Evolutionary conservation across 2,329 filamentous ascomycete species (phyloP), one percentile per base, ranked within the genome.

Genomic region (Monosporascus sp.): DNA sequence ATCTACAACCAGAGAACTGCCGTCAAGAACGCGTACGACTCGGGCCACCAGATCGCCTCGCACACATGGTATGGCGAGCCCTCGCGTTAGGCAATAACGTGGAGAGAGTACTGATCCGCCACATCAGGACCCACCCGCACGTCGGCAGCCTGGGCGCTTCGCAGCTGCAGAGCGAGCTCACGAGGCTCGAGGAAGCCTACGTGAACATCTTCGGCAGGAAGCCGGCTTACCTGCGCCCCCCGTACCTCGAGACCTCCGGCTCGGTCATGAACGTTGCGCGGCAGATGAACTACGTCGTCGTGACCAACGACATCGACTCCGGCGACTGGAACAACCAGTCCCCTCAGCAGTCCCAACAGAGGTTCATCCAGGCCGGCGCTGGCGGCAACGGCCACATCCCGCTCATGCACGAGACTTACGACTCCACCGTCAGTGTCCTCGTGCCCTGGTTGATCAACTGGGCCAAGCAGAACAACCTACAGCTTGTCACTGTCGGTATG

Each of bases 241-340:
- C 76, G 0, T 78, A 78, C 66, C 75, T 79, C 44, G 73, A 73
- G 53, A 78, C 76, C 3, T 69, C 74, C 49, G 74, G 74, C 22
- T 64, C 71, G 54, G 71, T 78, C 43, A 66, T 78, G 48, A 62
- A 64, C 19, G 71, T 71, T 16, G 71, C 78, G 70, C 62, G 62
- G 52, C 57, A 68, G 52, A 65, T 85, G 49, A 79, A 79, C 52
- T 85, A 84, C 72, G 81, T 82, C 63, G 76, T 84, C 62, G 78
- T 81, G 61, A 85, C 81, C 61, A 75, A 84, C 62, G 79, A 85
- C 57, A 71, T 86, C 48, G 83, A 86, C 63, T 77, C 82, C 1
- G 78, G 82, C 49, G 83, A 86, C 68, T 85, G 84, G 74, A 78
- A 83, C 62, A 76, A 80, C 50, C 69, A 76, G 55, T 70, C 74